Evolutionary conservation across 495 filamentous ascomycete species (phyloP).

Genomic region (Immersiella caudata): DNA sequence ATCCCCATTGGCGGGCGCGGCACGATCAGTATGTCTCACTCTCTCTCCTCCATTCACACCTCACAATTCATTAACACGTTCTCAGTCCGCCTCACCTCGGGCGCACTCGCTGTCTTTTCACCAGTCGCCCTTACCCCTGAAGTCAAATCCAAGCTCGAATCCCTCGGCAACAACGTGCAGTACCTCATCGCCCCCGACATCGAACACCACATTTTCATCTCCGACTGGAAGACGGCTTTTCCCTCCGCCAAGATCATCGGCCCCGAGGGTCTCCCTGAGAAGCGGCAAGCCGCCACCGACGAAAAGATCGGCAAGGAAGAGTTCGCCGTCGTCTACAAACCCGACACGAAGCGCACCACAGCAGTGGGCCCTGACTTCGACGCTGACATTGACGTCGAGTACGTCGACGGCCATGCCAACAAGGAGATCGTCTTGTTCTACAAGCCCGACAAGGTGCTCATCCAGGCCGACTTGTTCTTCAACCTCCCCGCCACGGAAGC

Average conservation of each 20-base stretch:
- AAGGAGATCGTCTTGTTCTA: constrained; percentile 87
- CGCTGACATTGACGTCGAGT: constrained; percentile 83
- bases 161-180: constrained; percentile 69
- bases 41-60: constrained; percentile 40
- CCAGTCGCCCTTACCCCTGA: constrained; percentile 80
- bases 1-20: constrained; percentile 85
- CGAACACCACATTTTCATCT: constrained; percentile 90
- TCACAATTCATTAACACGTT: constrained; percentile 43
- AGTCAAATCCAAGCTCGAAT: constrained; percentile 65
- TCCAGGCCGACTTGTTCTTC: constrained; percentile 90
- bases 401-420: constrained; percentile 75
- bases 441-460: constrained; percentile 77
- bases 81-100: constrained; percentile 73
- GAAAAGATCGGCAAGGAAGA: constrained; percentile 66
- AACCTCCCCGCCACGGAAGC: constrained; percentile 89
- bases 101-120: constrained; percentile 86
- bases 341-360: constrained; percentile 46
- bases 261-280: constrained; percentile 83
- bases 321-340: constrained; percentile 68
- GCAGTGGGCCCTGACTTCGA: constrained; percentile 77
- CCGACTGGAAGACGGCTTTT: constrained; percentile 77
- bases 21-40: constrained; percentile 67
- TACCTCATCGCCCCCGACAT: constrained; percentile 88
- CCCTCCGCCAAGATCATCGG: constrained; percentile 79
- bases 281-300: constrained; percentile 58